These are phyloP conservation scores for Phytophthora vignae DNA, from an alignment of 352 stramenopile genomes.

Conservation along the genomic window DNA sequence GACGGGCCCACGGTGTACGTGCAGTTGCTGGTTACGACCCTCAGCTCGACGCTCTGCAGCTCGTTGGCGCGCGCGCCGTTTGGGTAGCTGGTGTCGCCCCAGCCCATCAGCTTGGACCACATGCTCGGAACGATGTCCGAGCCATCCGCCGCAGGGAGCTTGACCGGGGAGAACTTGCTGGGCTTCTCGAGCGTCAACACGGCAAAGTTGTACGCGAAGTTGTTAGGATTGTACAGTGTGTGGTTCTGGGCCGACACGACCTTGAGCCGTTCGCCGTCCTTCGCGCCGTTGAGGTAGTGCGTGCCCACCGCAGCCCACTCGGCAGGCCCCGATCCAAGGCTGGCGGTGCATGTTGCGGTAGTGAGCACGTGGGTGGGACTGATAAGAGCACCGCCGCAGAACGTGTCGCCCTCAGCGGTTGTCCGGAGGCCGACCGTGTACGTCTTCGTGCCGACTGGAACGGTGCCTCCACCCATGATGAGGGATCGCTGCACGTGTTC, in stretches of 20 bases:
- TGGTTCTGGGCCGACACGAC: conserved; percentile 15
- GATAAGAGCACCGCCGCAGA: conserved; percentile 23
- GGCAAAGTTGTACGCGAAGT: conserved; percentile 43
- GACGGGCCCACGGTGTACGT: too few relatives aligned
- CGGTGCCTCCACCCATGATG: not conserved
- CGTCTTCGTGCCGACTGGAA: conserved; percentile 38
- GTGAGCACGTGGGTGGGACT: conserved; percentile 16
- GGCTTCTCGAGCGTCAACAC: conserved; percentile 46
- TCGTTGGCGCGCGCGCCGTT: not conserved
- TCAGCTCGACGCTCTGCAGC: too few relatives aligned
- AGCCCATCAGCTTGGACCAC: conserved; percentile 40
- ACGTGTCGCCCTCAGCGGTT: conserved; percentile 20
- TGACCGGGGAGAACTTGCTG: conserved; percentile 39
- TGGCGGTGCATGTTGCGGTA: conserved; percentile 12
- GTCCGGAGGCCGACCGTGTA: conserved; percentile 38
- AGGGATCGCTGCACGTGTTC: not conserved
- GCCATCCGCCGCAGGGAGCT: conserved; percentile 35
- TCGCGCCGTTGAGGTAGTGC: conserved; percentile 26
- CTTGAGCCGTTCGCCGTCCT: conserved; percentile 29
- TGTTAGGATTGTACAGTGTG: not conserved
- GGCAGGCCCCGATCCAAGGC: not conserved
- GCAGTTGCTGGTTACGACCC: too few relatives aligned
- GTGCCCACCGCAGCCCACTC: conserved; percentile 23
- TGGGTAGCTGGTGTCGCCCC: conserved; percentile 32
- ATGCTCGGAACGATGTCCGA: conserved; percentile 29